Base-by-base conservation (phyloP, 768 basidiomycete genomes). In the Krasilnikovozyma curviuscula region DNA sequence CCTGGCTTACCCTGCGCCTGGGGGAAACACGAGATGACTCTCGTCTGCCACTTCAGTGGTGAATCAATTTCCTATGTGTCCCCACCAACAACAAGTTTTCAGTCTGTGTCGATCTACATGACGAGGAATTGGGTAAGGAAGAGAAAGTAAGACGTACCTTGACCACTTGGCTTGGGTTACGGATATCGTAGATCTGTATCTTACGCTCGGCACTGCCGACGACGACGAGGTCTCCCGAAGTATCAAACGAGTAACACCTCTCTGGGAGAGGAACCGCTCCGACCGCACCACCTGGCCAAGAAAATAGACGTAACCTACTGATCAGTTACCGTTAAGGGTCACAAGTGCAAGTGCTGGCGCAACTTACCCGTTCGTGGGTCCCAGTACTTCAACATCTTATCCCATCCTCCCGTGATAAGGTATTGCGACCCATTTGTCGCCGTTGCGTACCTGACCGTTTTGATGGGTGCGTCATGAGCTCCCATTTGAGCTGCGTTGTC, bases 341-440 rank as follows among this genome's bases (percentile, higher is more conserved):
- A n/a, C n/a, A n/a, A n/a, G n/a, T n/a, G n/a, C n/a, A n/a, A n/a
- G n/a, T n/a, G n/a, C n/a, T n/a, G n/a, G n/a, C n/a, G n/a, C n/a
- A n/a, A 43, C 50, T 34, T 14, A 47, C 50, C 41, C 10, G 28
- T 30, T 28, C 46, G 23, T 13, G 41, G 31, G 21, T 52, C 50
- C 50, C 50, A 47, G 55, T 88, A 89, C 72, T 88, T 91, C 61
- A 97, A 66, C 2, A 84, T 91, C 67, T 91, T 91, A 65, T 98
- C 91, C 93, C 93, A 98, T 45, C 85, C 86, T 9, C 88, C 93
- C 1, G 91, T 95, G 12, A 79, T 83, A 18, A 89, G 69, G 53
- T 88, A 53, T 73, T 74, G 28, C 76, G 77, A 60, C 50, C 56
- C 52, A 47, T 38, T 53, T 49, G 51, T 56, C 6, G 34, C 48